Evolutionary conservation across 1,139 yeast species (phyloP), one percentile per base, ranked within the genome.

Genomic region (Candida sp.): DNA sequence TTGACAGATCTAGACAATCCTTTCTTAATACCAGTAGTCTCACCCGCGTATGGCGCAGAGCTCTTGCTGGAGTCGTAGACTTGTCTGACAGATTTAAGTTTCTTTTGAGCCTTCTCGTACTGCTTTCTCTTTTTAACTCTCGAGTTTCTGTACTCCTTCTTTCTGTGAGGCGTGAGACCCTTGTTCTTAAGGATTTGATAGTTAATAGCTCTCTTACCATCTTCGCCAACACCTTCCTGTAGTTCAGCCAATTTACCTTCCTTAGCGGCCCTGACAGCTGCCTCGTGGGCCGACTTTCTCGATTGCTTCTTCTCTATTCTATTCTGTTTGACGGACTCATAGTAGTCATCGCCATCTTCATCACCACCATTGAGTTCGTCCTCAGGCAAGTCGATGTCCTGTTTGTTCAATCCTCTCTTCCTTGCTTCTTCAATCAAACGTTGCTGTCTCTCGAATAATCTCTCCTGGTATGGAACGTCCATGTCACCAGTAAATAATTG

Each of bases 61-160:
- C 86, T 90, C 42, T 61, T 63, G 44, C 83, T 86, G 44, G 84
- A 86, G 62, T 87, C 82, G 78, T 88, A 92, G 28, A 92, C 98
- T 54, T 90, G 91, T 70, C 97, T 87, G 57, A 90, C 88, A 54
- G 96, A 88, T 66, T 87, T 86, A 68, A 96, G 87, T 70, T 92
- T 92, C 91, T 92, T 93, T 77, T 92, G 86, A 39, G 99, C 99
- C 68, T 84, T 82, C 58, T 91, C 98, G 75, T 90, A 94, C 84
- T 91, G 91, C 85, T 86, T 90, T 81, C 98, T 88, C 96, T 94
- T 94, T 80, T 94, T 94, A 66, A 94, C 98, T 74, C 99, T 88
- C 41, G 98, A 84, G 68, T 94, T 96, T 74, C 98, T 83, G 77
- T 89, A 86, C 60, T 91, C 98, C 80, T 94, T 94, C 78, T 89